Conservation (phyloP, 176 grass and related monocot species). For the Themeda triandra region DNA sequence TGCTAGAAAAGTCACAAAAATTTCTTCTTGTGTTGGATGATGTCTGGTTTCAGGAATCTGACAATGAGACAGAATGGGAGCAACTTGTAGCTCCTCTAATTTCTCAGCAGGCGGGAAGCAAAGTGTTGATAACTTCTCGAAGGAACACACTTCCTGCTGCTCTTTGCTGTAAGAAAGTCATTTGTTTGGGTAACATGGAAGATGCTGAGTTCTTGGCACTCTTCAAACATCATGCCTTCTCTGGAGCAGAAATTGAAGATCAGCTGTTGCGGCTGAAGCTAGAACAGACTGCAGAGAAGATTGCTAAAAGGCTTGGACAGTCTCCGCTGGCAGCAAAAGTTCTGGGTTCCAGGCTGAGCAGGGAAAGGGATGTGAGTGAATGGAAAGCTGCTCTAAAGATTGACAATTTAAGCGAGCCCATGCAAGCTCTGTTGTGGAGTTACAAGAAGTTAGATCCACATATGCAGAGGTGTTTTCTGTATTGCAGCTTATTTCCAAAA, state of each 20-base stretch:
- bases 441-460: slow-evolving; percentile 2
- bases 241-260: neutral
- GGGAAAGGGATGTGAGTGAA: rapidly evolving
- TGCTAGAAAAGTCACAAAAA: no score
- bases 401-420: neutral
- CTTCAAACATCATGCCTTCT: neutral
- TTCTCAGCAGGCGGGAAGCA: neutral
- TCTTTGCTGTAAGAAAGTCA: neutral
- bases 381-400: neutral
- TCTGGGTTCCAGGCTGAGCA: neutral
- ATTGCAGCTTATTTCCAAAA: slow-evolving; percentile 28
- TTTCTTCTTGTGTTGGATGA: no score
- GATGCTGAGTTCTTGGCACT: neutral
- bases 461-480: slow-evolving; percentile 1
- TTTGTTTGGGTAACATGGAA: neutral
- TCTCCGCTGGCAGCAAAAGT: slow-evolving; percentile 23
- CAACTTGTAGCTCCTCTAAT: neutral
- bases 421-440: slow-evolving; percentile 7
- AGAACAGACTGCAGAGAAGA: neutral
- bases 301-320: neutral
- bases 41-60: no score
- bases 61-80: neutral
- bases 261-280: neutral
- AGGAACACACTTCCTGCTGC: neutral
- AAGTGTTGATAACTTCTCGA: neutral